A percentile compares a stretch with the other conserved stretches of the same genome.
Conservation (phyloP, 2,329 filamentous ascomycete genomes). For the Calonectria pteridis region DNA sequence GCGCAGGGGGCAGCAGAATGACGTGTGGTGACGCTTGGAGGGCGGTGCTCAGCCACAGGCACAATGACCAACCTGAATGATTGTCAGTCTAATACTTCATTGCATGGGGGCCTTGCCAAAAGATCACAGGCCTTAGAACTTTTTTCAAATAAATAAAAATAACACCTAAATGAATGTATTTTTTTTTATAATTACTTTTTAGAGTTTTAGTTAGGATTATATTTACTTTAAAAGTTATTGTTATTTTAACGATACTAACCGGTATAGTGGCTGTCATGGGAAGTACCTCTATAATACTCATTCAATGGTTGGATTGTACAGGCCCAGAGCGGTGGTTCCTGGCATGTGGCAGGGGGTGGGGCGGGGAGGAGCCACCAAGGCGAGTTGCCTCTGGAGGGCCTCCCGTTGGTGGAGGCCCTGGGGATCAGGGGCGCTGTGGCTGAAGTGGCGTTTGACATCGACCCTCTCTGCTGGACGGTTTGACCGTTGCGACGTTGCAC, state of each 20-base stretch:
- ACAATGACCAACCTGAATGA: background rate
- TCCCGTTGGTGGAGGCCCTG: slow-evolving; percentile 11
- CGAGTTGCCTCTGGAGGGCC: slow-evolving; percentile 13
- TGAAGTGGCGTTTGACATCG: slow-evolving; percentile 5
- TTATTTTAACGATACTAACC: too few relatives aligned
- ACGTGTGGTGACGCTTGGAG: slow-evolving; percentile 10
- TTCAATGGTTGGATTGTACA: too few relatives aligned
- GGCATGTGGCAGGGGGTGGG: background rate
- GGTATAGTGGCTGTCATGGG: too few relatives aligned
- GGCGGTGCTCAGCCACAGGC: slow-evolving; percentile 25
- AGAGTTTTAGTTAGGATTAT: too few relatives aligned
- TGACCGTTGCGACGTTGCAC: background rate
- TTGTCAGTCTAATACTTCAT: too few relatives aligned
- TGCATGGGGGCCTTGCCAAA: too few relatives aligned
- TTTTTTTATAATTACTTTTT: too few relatives aligned
- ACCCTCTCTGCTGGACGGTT: background rate
- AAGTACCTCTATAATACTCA: too few relatives aligned
- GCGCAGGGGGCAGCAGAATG: background rate
- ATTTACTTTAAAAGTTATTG: too few relatives aligned
- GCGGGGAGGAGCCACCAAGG: background rate
- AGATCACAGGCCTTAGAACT: too few relatives aligned
- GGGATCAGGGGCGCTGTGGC: slow-evolving; percentile 12
- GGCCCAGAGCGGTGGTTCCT: background rate
- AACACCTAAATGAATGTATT: too few relatives aligned
- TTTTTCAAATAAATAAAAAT: too few relatives aligned